Base-by-base conservation (phyloP, 2,329 filamentous ascomycete genomes). In the Cylindrodendrum hubeiense region DNA sequence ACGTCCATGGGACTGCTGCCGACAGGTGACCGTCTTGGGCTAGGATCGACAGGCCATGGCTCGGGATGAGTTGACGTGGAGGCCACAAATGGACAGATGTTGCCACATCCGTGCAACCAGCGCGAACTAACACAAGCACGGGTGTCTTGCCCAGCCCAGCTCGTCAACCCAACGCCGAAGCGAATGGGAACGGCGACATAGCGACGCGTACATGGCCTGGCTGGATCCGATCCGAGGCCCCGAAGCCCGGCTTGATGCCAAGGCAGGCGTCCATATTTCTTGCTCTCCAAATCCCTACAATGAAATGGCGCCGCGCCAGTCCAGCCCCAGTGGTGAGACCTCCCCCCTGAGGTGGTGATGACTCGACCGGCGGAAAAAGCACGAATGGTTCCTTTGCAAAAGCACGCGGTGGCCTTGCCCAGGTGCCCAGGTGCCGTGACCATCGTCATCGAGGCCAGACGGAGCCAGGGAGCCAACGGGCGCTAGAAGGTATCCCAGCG, bases 91-190 rank as follows among this genome's bases (percentile, higher is more conserved):
- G 67, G 62, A 54, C 51, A 63, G 56, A 64, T 13, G 60, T 74
- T 62, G 71, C 71, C 71, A 74, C 71, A 70, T 74, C 69, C 60
- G 58, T 64, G 62, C 60, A 64, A 65, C 63, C 61, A 61, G 66
- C 60, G 63, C 63, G 60, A 70, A 26, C 59, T 46, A 21, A 46
- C 22, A 52, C 24, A 41, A 34, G 28, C 52, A 57, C 9, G 30
- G 53, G 37, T 58, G 64, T 28, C 43, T 59, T 49, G 49, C n/a
- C 33, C 28, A 19, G 47, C 37, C 56, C 39, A 24, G 55, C 44
- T 41, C 28, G 28, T 39, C 39, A 34, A 28, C n/a, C 17, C 26
- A 21, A 49, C 39, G n/a, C 33, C 33, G 30, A 41, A 28, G 3
- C 17, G 26, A 30, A 22, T 19, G 34, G 37, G 28, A 13, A 61